These are phyloP conservation scores for Acrocalymma vagum DNA, from an alignment of 2,329 filamentous ascomycete genomes.

Conservation along the genomic window DNA sequence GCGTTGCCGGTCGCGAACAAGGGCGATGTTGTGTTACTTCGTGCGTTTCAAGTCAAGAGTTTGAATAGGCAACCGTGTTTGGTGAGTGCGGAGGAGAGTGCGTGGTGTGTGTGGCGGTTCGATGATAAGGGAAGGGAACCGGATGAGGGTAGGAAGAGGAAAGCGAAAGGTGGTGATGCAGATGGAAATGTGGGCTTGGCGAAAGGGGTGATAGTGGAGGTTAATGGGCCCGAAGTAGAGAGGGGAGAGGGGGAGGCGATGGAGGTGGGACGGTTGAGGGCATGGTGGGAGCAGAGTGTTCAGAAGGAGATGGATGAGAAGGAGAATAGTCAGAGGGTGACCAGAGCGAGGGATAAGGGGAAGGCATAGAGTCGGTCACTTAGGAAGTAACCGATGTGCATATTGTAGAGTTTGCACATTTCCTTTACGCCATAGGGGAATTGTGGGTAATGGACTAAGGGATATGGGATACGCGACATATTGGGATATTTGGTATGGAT, in stretches of 20 bases:
- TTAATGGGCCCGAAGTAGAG: slow-evolving; percentile 57
- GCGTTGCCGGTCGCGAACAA: slow-evolving; percentile 50
- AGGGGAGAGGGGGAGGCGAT: slow-evolving; percentile 54
- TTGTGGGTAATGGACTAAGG: too few species aligned
- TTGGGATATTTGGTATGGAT: too few species aligned
- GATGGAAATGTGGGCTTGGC: slow-evolving; percentile 35
- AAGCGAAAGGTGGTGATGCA: too few species aligned
- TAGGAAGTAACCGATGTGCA: neutral
- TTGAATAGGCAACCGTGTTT: slow-evolving; percentile 45
- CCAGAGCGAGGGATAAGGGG: slow-evolving; percentile 20
- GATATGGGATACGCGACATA: too few species aligned
- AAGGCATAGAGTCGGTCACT: slow-evolving; percentile 3
- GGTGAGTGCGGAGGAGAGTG: slow-evolving; percentile 52
- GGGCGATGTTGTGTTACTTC: slow-evolving; percentile 56
- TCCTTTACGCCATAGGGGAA: too few species aligned
- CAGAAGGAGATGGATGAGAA: slow-evolving; percentile 23
- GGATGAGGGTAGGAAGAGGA: slow-evolving; percentile 35
- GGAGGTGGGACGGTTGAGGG: slow-evolving; percentile 49
- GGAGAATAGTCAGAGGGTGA: slow-evolving; percentile 13
- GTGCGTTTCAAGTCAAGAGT: slow-evolving; percentile 53
- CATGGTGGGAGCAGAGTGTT: slow-evolving; percentile 46
- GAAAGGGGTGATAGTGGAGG: slow-evolving; percentile 50
- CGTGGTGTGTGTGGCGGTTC: slow-evolving; percentile 59
- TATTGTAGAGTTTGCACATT: too few species aligned
- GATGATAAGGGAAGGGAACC: too few species aligned